phyloP scores from a whole-genome alignment of 2,329 filamentous ascomycete species.

The Akanthomyces lecanii region DNA sequence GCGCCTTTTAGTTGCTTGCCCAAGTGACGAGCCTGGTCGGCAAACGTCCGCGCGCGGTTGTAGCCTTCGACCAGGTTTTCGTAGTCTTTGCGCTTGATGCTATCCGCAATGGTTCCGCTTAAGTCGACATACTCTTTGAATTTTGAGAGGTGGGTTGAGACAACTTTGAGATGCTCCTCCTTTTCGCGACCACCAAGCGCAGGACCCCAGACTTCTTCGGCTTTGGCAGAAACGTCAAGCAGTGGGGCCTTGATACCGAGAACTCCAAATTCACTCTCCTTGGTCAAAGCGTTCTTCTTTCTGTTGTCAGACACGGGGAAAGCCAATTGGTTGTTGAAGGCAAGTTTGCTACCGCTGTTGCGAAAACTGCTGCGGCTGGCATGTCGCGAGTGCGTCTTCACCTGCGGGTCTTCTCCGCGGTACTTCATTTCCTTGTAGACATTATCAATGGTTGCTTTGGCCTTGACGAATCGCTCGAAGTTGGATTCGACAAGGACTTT shows the following conservation, averaged over 20 bases:
- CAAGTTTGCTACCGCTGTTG: slow-evolving; percentile 40
- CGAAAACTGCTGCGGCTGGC: slow-evolving; percentile 64
- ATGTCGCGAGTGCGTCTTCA: slow-evolving; percentile 57
- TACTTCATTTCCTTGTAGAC: slow-evolving; percentile 98
- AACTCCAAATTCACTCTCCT: slow-evolving; percentile 89
- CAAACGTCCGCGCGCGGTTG: slow-evolving; percentile 73
- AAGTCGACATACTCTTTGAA: slow-evolving; percentile 81
- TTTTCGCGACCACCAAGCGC: slow-evolving; percentile 87
- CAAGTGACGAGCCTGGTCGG: slow-evolving; percentile 70
- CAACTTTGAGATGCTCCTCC: slow-evolving; percentile 77
- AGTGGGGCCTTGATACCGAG: slow-evolving; percentile 83
- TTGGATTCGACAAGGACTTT: slow-evolving; percentile 97
- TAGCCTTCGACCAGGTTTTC: slow-evolving; percentile 85
- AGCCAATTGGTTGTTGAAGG: slow-evolving; percentile 34
- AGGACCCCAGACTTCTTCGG: slow-evolving; percentile 95
- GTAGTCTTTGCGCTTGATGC: slow-evolving; percentile 87
- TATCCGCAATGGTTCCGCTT: slow-evolving; percentile 70
- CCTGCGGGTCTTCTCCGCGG: slow-evolving; percentile 49
- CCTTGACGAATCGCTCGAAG: slow-evolving; percentile 95
- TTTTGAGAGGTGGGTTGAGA: slow-evolving; percentile 70
- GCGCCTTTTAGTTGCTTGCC: slow-evolving; percentile 52
- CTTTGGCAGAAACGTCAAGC: slow-evolving; percentile 86
- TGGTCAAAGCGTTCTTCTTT: slow-evolving; percentile 85
- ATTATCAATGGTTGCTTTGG: slow-evolving; percentile 96
- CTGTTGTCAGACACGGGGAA: slow-evolving; percentile 49